Percentiles rank a stretch among this genome's conserved stretches.
These are phyloP conservation scores for Breviolum minutum DNA, from an alignment of 73 alveolate species.

Conservation along the genomic window DNA sequence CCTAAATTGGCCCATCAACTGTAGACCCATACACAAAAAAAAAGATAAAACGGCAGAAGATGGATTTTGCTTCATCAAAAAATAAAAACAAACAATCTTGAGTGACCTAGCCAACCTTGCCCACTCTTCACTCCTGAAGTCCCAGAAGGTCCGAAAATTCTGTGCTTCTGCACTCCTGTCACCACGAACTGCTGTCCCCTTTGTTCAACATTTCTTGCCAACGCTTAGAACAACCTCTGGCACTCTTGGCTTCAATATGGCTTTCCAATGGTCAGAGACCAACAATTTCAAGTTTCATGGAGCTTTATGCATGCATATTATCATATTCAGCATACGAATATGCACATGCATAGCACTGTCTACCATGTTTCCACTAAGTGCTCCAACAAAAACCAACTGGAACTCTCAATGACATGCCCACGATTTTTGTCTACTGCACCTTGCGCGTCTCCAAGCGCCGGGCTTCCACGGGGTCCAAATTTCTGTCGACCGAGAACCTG, in stretches of 20 bases:
- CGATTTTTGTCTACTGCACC: neutral
- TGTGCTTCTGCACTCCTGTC: conserved; percentile 57
- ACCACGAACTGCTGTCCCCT: neutral
- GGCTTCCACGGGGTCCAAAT: conserved; percentile 34
- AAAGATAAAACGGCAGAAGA: too few relatives aligned
- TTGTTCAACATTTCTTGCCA: neutral
- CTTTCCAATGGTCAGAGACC: neutral
- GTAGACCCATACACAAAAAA: too few relatives aligned
- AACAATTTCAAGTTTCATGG: neutral
- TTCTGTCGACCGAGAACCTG: conserved; percentile 10
- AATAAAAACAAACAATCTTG: neutral
- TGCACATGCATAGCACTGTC: neutral
- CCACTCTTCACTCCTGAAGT: conserved; percentile 17
- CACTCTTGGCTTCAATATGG: neutral
- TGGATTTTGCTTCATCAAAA: neutral
- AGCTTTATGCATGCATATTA: neutral
- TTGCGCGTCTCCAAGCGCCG: conserved; percentile 50
- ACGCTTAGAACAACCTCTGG: neutral
- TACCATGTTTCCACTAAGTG: too few relatives aligned
- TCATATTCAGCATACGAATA: too few relatives aligned
- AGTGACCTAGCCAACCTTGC: neutral
- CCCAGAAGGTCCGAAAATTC: conserved; percentile 10
- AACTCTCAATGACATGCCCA: neutral
- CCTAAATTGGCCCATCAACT: too few relatives aligned
- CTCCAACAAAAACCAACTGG: neutral